Evolutionary conservation across 192 early-diverging fungal species (phyloP), one percentile per base, ranked within the genome.

Genomic region (Rhizoclosmatium globosum): DNA sequence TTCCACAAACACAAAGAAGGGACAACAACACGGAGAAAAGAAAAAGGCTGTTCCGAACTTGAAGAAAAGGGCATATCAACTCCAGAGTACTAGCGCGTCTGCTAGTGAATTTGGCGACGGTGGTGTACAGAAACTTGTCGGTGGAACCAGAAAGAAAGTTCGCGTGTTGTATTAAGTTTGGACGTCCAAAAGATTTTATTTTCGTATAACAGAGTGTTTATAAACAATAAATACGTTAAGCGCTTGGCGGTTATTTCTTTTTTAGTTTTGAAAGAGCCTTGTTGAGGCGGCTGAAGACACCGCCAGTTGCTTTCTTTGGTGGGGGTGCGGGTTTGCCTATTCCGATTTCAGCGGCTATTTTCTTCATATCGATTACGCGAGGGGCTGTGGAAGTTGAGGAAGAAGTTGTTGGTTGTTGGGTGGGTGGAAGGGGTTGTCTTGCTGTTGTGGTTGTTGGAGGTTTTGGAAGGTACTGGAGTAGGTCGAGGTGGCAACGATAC

Each of bases 31-130:
- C 4, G 76, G 66, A 47, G 64, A 59, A 4, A 82, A 82, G 42
- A 53, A 57, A 42, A 69, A 71, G 42, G 71, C 74, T 3, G 47
- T 19, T 11, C 67, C 47, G 50, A 85, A 82, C 48, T 23, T 69
- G 56, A 85, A 81, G 79, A 15, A 79, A n/a, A 79, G 72, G 66
- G 81, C 71, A n/a, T 82, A 46, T 46, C 45, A 70, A 64, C 44
- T 85, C 3, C 74, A 76, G 41, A 76, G 74, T 43, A 56, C 21
- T 3, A 59, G 71, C 3, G 53, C 68, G 45, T 71, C 74, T n/a
- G 79, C 80, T 23, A 77, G 74, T 17, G 84, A 85, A 74, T 85
- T 85, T 80, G 84, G 81, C 3, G 84, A 85, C 64, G 84, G 84
- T 23, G 79, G 76, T 38, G 79, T 84, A 13, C 69, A 74, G 46